Conservation (phyloP, 2,329 filamentous ascomycete species). For the Colletotrichum sp. region DNA sequence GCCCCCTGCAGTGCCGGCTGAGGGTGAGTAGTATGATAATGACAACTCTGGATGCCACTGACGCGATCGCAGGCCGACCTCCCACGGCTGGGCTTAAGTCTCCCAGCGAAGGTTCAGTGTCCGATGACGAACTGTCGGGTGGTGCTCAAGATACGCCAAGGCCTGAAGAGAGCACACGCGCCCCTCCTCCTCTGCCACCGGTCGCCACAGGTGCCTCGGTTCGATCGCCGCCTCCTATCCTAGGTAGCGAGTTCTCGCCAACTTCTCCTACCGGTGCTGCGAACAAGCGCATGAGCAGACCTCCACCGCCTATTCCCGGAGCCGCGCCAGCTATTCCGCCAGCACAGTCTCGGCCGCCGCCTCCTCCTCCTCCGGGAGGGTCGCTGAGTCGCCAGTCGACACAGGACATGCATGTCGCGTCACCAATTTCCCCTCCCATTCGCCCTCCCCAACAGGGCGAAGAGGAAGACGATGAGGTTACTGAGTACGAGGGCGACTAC, state of each 20-base stretch:
- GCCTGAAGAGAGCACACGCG: slow-evolving; percentile 13
- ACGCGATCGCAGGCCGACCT: slow-evolving; percentile 60
- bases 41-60: not conserved
- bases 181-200: slow-evolving; percentile 47
- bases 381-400: slow-evolving; percentile 64
- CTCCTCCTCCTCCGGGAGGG: slow-evolving; percentile 66
- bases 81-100: slow-evolving; percentile 56
- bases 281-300: slow-evolving; percentile 61
- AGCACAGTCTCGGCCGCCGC: slow-evolving; percentile 65
- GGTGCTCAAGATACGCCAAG: slow-evolving; percentile 24
- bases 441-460: slow-evolving; percentile 64
- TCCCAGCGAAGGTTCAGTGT: slow-evolving; percentile 80
- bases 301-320: slow-evolving; percentile 66
- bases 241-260: slow-evolving; percentile 46
- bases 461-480: slow-evolving; percentile 76
- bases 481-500: slow-evolving; percentile 97
- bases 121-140: slow-evolving; percentile 83
- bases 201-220: slow-evolving; percentile 17
- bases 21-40: slow-evolving; percentile 56
- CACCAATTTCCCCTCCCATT: slow-evolving; percentile 45
- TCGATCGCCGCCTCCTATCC: slow-evolving; percentile 39
- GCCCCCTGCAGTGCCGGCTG: slow-evolving; percentile 63
- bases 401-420: slow-evolving; percentile 52
- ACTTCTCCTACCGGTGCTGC: slow-evolving; percentile 46
- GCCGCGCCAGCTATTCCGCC: slow-evolving; percentile 51